Percentiles rank a stretch among this genome's conserved stretches.
phyloP scores from a whole-genome alignment of 202 grass and related monocot genomes.

The Panicum virgatum region DNA sequence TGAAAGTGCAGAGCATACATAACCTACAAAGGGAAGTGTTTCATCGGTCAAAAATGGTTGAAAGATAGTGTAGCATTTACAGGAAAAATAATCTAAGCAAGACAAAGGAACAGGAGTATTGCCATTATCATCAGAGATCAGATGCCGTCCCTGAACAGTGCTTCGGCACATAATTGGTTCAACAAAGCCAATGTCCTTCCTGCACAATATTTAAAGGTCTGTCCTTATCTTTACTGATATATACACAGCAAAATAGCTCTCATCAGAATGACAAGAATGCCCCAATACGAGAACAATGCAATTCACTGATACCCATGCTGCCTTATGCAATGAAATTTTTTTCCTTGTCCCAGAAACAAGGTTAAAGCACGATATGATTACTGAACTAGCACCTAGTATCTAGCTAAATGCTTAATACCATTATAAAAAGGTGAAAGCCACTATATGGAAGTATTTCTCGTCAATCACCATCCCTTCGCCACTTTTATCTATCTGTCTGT shows the following conservation, averaged over 20 bases:
- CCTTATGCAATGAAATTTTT: not conserved
- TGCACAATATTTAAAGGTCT: constrained; percentile 19
- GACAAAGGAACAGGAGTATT: constrained; percentile 8
- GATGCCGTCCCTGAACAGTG: constrained; percentile 81
- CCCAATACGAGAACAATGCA: not conserved
- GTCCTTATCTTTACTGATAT: not conserved
- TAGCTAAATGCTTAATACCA: not conserved
- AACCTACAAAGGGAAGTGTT: constrained; percentile 58
- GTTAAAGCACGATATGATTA: constrained; percentile 1
- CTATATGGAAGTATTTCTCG: not conserved
- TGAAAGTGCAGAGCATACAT: constrained; percentile 77
- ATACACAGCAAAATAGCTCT: not conserved
- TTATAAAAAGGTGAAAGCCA: not conserved
- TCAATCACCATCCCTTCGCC: not conserved
- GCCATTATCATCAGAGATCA: constrained; percentile 94
- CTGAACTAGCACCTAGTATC: not conserved
- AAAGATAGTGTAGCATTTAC: not conserved
- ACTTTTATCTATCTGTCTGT: not conserved
- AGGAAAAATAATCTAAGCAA: not conserved
- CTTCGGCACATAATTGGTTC: constrained; percentile 57
- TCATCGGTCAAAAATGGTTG: constrained; percentile 6
- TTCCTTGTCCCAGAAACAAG: not conserved
- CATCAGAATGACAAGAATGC: not conserved
- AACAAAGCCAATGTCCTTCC: constrained; percentile 72
- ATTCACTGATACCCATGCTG: not conserved